Evolutionary conservation across 805 yeast genomes (phyloP).

Genomic region (Suhomyces kilbournensis): DNA sequence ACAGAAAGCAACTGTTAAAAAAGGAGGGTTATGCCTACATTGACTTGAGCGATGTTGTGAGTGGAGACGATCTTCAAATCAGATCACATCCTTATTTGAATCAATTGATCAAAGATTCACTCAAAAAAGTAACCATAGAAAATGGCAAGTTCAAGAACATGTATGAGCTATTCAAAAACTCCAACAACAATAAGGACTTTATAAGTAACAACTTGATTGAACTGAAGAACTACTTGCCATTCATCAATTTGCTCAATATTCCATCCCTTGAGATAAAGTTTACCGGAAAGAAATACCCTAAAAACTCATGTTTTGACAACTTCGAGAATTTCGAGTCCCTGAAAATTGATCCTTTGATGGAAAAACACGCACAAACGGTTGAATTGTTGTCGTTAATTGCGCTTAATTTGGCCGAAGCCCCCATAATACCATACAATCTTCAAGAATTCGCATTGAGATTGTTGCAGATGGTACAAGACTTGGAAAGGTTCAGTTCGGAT

Average conservation of each 20-base stretch:
- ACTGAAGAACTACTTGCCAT: slow-evolving; percentile 67
- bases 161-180: slow-evolving; percentile 25
- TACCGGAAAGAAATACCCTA: slow-evolving; percentile 42
- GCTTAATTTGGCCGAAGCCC: slow-evolving; percentile 67
- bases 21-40: slow-evolving; percentile 67
- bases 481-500: slow-evolving; percentile 38
- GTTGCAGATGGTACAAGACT: slow-evolving; percentile 43
- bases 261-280: slow-evolving; percentile 64
- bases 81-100: slow-evolving; percentile 66
- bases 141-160: slow-evolving; percentile 15
- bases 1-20: slow-evolving; percentile 48
- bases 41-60: slow-evolving; percentile 66
- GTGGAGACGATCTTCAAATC: slow-evolving; percentile 52
- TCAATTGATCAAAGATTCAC: slow-evolving; percentile 41
- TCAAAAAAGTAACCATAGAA: slow-evolving; percentile 25
- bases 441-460: slow-evolving; percentile 44
- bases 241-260: slow-evolving; percentile 60
- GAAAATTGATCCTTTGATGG: slow-evolving; percentile 55
- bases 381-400: slow-evolving; percentile 52
- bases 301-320: slow-evolving; percentile 61
- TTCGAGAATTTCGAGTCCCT: slow-evolving; percentile 49
- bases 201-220: slow-evolving; percentile 34
- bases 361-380: slow-evolving; percentile 53
- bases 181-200: slow-evolving; percentile 20
- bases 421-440: slow-evolving; percentile 70